A percentile compares a stretch with the other conserved stretches of the same genome.
These are phyloP conservation scores for Epichloe glyceriae DNA, from an alignment of 2,329 filamentous ascomycete genomes.

Conservation along the genomic window DNA sequence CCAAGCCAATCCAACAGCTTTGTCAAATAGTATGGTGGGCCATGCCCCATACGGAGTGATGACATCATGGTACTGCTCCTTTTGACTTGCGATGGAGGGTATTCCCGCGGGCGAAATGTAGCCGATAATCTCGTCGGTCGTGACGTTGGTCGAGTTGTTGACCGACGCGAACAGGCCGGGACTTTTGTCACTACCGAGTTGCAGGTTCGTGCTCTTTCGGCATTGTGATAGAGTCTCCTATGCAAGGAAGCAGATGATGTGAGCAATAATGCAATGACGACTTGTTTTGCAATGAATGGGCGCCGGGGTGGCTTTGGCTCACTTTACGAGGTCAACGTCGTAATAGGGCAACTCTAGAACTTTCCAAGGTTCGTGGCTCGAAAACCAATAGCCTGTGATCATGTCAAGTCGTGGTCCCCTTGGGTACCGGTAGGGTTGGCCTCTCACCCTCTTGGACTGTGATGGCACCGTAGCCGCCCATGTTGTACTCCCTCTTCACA, in stretches of 20 bases:
- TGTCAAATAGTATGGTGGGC: slow-evolving; percentile 24
- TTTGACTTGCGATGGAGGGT: slow-evolving; percentile 26
- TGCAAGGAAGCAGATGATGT: not conserved
- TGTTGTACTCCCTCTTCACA: slow-evolving; percentile 23
- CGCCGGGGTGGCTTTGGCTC: not conserved
- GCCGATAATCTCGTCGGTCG: slow-evolving; percentile 22
- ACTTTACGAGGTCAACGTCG: slow-evolving; percentile 26
- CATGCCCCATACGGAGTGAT: slow-evolving; percentile 28
- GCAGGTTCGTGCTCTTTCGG: slow-evolving; percentile 27
- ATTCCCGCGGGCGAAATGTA: slow-evolving; percentile 30
- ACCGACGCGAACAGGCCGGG: slow-evolving; percentile 28
- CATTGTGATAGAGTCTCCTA: slow-evolving; percentile 25
- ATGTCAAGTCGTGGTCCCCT: not conserved
- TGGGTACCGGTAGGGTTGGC: no score
- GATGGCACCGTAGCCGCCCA: slow-evolving; percentile 24
- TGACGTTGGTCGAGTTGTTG: slow-evolving; percentile 27
- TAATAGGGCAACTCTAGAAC: slow-evolving; percentile 29
- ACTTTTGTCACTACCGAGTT: slow-evolving; percentile 24
- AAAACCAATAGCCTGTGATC: slow-evolving; percentile 24
- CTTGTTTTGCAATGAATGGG: not conserved
- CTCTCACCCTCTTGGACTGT: slow-evolving; percentile 25
- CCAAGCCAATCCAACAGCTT: slow-evolving; percentile 26
- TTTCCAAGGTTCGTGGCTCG: slow-evolving; percentile 29
- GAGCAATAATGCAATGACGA: not conserved
- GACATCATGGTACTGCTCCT: slow-evolving; percentile 26